Percentiles rank a stretch among this genome's conserved stretches.
Evolutionary conservation across 306 rosid genomes (phyloP).

Genomic region (Psophocarpus tetragonolobus): DNA sequence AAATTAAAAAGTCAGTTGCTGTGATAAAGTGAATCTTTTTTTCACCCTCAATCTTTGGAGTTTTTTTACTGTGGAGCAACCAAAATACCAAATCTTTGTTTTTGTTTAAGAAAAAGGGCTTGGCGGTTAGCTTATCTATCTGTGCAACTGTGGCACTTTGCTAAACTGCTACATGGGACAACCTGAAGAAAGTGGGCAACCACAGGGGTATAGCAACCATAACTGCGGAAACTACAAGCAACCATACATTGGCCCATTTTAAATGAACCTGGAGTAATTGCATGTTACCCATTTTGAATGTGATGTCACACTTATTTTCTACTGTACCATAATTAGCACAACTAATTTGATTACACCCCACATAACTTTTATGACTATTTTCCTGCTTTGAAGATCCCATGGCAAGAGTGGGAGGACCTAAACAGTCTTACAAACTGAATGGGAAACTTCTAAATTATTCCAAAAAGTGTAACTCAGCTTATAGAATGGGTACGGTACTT

Average conservation of each 20-base stretch:
- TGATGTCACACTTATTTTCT: conserved; percentile 42
- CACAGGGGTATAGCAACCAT: conserved; percentile 1
- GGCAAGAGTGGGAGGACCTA: conserved; percentile 17
- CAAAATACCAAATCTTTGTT: not conserved
- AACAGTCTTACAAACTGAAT: conserved; percentile 35
- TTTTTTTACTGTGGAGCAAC: conserved; percentile 11
- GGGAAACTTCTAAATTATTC: conserved; percentile 46
- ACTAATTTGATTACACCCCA: conserved; percentile 34
- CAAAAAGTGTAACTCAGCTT: conserved; percentile 37
- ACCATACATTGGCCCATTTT: conserved; percentile 34
- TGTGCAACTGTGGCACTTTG: not conserved
- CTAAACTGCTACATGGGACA: conserved; percentile 29
- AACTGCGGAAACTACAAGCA: conserved; percentile 24
- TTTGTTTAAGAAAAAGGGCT: not conserved
- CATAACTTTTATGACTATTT: conserved; percentile 30
- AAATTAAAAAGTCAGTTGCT: not conserved
- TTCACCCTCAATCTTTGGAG: conserved; percentile 1
- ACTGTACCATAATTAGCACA: conserved; percentile 46
- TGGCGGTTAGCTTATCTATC: not conserved
- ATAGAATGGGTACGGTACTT: conserved; percentile 30
- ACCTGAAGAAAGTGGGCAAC: conserved; percentile 35
- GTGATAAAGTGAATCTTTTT: not conserved
- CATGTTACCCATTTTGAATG: conserved; percentile 36
- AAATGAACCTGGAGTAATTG: conserved; percentile 42
- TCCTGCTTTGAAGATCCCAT: conserved; percentile 26